Evolutionary conservation across 441 rosid genomes (phyloP).

Genomic region (Populus trichocarpa): DNA sequence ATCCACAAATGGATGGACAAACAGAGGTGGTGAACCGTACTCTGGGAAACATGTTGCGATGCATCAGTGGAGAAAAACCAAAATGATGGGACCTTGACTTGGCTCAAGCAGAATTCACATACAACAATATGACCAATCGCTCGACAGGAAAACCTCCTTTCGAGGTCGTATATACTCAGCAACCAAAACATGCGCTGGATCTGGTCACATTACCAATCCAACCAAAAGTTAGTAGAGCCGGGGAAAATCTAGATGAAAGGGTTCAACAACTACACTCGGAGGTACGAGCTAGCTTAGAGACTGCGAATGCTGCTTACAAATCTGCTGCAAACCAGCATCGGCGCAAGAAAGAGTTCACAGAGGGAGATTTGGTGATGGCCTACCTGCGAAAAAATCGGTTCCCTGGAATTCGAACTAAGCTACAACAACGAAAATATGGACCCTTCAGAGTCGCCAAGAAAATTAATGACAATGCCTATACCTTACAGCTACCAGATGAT

Average conservation of each 20-base stretch:
- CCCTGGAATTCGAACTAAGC: neutral
- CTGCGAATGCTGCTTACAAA: neutral
- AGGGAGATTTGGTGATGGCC: neutral
- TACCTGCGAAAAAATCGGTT: neutral
- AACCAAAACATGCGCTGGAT: neutral
- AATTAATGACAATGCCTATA: too few species aligned
- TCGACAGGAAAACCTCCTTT: neutral
- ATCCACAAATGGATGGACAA: too few species aligned
- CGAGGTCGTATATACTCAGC: neutral
- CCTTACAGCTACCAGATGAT: neutral
- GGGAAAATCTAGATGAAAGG: neutral
- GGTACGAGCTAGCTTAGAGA: neutral
- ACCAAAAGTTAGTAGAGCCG: neutral
- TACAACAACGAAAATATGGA: neutral
- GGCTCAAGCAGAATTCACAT: neutral
- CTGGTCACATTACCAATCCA: neutral
- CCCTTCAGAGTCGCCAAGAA: neutral
- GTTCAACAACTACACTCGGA: neutral
- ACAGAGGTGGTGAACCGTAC: neutral
- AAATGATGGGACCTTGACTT: neutral
- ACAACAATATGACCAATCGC: neutral
- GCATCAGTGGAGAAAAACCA: neutral
- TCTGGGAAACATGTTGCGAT: neutral
- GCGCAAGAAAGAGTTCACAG: neutral
- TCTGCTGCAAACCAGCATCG: neutral